These are phyloP conservation scores for Pseudozyma hubeiensis DNA, from an alignment of 1,284 basidiomycete genomes.

Conservation along the genomic window DNA sequence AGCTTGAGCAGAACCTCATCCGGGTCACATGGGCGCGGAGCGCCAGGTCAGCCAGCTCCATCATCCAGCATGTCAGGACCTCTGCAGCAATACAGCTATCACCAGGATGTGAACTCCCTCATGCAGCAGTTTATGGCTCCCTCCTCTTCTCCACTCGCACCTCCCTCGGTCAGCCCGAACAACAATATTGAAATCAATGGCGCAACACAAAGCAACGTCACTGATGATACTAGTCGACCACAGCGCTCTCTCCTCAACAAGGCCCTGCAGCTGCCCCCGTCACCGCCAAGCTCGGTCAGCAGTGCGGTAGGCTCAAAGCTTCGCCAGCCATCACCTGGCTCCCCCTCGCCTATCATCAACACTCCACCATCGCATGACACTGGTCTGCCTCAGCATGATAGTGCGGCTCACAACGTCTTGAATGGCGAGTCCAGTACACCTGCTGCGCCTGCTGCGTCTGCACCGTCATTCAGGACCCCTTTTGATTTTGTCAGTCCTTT, in stretches of 20 bases:
- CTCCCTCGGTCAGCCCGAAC: conserved; percentile 1
- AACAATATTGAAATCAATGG: conserved; percentile 8
- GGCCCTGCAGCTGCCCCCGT: conserved; percentile 34
- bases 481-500: conserved; percentile 48
- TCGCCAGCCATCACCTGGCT: conserved; percentile 13
- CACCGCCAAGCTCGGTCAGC: conserved; percentile 40
- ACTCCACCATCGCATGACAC: conserved; percentile 4
- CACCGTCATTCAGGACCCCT: conserved; percentile 21
- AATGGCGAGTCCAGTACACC: not conserved
- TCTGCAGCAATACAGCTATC: conserved; percentile 1
- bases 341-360: conserved; percentile 15
- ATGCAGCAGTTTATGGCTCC: conserved; percentile 42
- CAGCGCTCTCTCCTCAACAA: conserved; percentile 19
- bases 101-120: conserved; percentile 19
- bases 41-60: no score
- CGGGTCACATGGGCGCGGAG: not conserved
- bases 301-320: conserved; percentile 17
- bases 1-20: not conserved
- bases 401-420: not conserved
- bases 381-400: not conserved
- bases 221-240: not conserved
- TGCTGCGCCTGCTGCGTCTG: conserved; percentile 2
- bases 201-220: not conserved
- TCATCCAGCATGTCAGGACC: no score
- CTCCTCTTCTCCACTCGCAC: conserved; percentile 7